Evolutionary conservation across 352 stramenopile genomes (phyloP).

Genomic region (Achlya hypogyna): DNA sequence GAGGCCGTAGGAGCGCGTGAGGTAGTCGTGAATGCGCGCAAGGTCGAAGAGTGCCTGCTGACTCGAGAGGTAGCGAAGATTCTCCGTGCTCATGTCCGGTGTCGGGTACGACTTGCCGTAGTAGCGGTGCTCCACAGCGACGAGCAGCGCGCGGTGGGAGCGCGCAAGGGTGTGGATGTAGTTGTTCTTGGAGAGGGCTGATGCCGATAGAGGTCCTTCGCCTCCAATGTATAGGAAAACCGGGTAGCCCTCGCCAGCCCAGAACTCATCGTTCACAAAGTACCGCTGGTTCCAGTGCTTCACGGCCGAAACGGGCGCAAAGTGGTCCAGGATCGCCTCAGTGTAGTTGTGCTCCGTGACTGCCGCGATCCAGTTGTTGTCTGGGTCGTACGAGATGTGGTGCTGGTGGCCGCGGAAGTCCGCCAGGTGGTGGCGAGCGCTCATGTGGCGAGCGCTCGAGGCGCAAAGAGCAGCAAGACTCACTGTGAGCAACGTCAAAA

Average conservation of each 20-base stretch:
- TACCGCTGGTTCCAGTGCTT: constrained; percentile 81
- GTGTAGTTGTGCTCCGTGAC: constrained; percentile 53
- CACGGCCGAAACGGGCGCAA: constrained; percentile 44
- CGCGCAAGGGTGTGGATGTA: constrained; percentile 73
- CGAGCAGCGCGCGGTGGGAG: constrained; percentile 61
- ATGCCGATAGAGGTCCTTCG: constrained; percentile 49
- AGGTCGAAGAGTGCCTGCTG: constrained; percentile 54
- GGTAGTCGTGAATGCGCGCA: constrained; percentile 77
- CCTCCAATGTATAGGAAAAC: constrained; percentile 87
- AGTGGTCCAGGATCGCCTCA: constrained; percentile 59
- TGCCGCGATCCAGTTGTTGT: constrained; percentile 23
- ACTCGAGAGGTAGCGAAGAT: constrained; percentile 72
- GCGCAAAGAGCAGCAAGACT: too few relatives aligned
- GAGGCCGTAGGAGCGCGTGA: constrained; percentile 60
- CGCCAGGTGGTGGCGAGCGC: constrained; percentile 32
- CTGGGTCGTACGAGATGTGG: constrained; percentile 43
- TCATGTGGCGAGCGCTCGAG: too few relatives aligned
- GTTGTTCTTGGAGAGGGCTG: constrained; percentile 54
- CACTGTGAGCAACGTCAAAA: too few relatives aligned
- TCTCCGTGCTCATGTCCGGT: constrained; percentile 56
- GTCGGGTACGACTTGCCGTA: constrained; percentile 91
- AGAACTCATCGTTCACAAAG: constrained; percentile 86
- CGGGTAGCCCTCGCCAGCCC: constrained; percentile 54
- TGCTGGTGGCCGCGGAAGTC: constrained; percentile 63
- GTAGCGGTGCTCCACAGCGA: constrained; percentile 93